A percentile compares a stretch with the other conserved stretches of the same genome.
Conservation (phyloP, 2,329 filamentous ascomycete species). For the Cytospora piceae region DNA sequence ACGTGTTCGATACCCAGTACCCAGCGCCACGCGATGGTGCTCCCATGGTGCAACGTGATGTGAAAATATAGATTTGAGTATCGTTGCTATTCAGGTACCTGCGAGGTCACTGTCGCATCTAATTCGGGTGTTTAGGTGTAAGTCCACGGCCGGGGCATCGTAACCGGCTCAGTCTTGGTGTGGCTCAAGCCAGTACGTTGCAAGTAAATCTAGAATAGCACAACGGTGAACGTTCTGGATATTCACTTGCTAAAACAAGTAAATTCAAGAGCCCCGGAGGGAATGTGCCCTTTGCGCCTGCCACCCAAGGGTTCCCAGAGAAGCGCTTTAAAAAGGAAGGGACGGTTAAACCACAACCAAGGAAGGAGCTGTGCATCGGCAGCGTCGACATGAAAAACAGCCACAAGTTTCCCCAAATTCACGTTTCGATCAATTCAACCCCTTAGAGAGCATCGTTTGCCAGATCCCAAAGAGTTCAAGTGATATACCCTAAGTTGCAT, state of each 20-base stretch:
- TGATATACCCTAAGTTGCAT: too few species aligned
- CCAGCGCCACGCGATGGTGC: not conserved
- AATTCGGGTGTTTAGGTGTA: too few species aligned
- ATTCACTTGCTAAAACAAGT: not conserved
- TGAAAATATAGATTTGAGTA: not conserved
- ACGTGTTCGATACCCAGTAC: slow-evolving; percentile 21
- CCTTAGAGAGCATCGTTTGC: not conserved
- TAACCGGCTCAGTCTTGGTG: too few species aligned
- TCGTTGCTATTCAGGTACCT: not conserved
- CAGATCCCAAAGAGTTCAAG: not conserved
- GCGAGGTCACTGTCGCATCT: too few species aligned
- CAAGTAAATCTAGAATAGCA: too few species aligned
- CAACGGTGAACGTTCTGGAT: too few species aligned
- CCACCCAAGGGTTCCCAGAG: not conserved
- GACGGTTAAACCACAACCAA: not conserved
- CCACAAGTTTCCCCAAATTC: not conserved
- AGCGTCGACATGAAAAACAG: not conserved
- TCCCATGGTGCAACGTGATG: not conserved
- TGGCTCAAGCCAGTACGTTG: too few species aligned
- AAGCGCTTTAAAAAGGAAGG: not conserved
- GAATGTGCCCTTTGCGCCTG: not conserved
- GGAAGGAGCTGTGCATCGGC: not conserved
- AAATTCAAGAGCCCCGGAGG: not conserved
- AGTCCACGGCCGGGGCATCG: too few species aligned
- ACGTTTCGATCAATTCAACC: not conserved